Conservation (phyloP, 108 stramenopile species). For the Heterococcus sp. region DNA sequence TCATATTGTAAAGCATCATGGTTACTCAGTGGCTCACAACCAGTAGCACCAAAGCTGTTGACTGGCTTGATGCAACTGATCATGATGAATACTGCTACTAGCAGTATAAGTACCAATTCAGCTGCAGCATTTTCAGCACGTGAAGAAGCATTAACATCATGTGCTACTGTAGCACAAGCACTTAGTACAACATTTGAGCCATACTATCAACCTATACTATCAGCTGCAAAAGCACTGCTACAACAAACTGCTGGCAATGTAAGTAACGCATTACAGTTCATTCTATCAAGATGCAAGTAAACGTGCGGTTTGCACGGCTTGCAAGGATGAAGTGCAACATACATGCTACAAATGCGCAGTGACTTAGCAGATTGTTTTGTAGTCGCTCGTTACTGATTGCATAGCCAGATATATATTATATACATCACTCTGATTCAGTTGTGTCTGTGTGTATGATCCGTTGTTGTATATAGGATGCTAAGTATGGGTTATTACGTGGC, state of each 20-base stretch:
- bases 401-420: too few species aligned
- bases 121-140: too few species aligned
- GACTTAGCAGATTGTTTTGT: too few species aligned
- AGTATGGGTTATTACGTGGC: constrained; percentile 10
- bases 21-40: constrained; percentile 12
- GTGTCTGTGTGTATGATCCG: too few species aligned
- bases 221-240: neutral
- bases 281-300: too few species aligned
- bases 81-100: neutral
- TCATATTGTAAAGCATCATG: neutral
- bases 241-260: too few species aligned
- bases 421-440: too few species aligned
- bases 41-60: neutral
- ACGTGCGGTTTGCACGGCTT: neutral
- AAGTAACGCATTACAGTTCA: too few species aligned
- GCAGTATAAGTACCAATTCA: too few species aligned
- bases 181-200: constrained; percentile 9
- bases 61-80: neutral
- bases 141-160: constrained; percentile 16
- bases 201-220: constrained; percentile 2
- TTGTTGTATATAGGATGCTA: too few species aligned
- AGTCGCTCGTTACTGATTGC: too few species aligned
- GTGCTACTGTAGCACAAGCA: constrained; percentile 13
- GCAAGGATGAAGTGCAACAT: neutral
- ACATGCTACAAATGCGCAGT: neutral